Percentiles rank a stretch among this genome's conserved stretches.
These are phyloP conservation scores for Selaginella moellendorffii DNA, from an alignment of 75 land plant species.

Conservation along the genomic window DNA sequence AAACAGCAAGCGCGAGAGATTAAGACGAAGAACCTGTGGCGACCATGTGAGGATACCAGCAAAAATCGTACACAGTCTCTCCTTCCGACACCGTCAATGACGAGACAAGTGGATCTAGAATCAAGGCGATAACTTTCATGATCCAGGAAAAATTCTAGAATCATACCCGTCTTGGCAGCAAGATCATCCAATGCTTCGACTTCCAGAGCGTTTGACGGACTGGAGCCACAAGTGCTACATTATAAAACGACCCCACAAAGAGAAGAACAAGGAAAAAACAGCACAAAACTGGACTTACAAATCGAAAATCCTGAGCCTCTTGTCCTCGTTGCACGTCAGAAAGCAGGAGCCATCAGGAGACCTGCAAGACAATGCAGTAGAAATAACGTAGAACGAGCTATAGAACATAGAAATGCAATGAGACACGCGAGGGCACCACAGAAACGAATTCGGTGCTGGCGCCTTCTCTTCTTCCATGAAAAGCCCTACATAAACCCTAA, in stretches of 20 bases:
- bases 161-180: background rate
- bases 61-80: conserved; percentile 82
- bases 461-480: too few species aligned
- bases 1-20: background rate
- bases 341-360: conserved; percentile 97
- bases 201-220: background rate
- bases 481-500: too few species aligned
- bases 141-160: background rate
- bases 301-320: conserved; percentile 51
- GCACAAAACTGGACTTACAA: conserved; percentile 26
- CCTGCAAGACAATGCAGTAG: conserved; percentile 24
- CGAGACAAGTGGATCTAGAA: conserved; percentile 73
- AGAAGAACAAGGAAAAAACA: background rate
- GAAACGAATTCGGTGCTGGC: too few species aligned
- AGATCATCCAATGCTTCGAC: background rate
- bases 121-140: too few species aligned
- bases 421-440: background rate
- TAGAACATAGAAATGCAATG: background rate
- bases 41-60: conserved; percentile 96
- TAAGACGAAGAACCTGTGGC: conserved; percentile 45
- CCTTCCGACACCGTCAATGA: conserved; percentile 50
- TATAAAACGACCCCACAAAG: background rate
- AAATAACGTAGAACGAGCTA: background rate
- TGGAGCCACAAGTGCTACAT: background rate
- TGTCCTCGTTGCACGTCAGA: conserved; percentile 73